phyloP scores from a whole-genome alignment of 176 grass and related monocot species.

The Aegilops bicornis region DNA sequence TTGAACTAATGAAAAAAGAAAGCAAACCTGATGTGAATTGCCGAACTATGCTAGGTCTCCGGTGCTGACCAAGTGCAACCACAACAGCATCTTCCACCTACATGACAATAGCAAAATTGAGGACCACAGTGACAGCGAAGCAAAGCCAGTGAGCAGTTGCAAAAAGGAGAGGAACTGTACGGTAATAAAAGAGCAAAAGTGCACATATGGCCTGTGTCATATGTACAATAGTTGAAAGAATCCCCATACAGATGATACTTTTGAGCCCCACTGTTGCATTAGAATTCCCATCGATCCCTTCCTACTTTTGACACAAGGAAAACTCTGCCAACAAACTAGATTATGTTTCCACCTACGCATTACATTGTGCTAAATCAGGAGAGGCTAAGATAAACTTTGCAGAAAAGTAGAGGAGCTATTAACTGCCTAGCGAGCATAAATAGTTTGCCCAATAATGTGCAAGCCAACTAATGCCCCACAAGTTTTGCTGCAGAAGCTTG shows the following conservation, averaged over 20 bases:
- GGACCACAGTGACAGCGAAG: not conserved
- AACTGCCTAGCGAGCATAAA: not conserved
- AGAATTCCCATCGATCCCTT: not conserved
- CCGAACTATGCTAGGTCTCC: constrained; percentile 81
- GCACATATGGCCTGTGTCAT: not conserved
- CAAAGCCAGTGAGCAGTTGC: constrained; percentile 26
- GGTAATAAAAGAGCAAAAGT: not conserved
- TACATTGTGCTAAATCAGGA: not conserved
- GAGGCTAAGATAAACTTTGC: not conserved
- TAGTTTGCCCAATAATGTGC: not conserved
- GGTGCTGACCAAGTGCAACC: constrained; percentile 86
- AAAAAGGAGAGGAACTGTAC: not conserved
- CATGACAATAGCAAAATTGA: constrained; percentile 30
- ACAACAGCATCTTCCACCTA: constrained; percentile 98
- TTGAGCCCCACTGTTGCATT: not conserved
- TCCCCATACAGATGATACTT: not conserved
- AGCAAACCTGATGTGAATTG: constrained; percentile 93
- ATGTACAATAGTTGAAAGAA: not conserved
- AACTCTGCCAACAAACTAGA: not conserved
- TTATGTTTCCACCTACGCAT: not conserved
- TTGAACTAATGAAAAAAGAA: not conserved
- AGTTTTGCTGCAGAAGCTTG: not conserved
- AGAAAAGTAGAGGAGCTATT: not conserved
- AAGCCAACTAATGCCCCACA: not conserved
- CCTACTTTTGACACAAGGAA: constrained; percentile 18